phyloP scores from a whole-genome alignment of 2,329 filamentous ascomycete genomes.

The Cordyceps farinosa region DNA sequence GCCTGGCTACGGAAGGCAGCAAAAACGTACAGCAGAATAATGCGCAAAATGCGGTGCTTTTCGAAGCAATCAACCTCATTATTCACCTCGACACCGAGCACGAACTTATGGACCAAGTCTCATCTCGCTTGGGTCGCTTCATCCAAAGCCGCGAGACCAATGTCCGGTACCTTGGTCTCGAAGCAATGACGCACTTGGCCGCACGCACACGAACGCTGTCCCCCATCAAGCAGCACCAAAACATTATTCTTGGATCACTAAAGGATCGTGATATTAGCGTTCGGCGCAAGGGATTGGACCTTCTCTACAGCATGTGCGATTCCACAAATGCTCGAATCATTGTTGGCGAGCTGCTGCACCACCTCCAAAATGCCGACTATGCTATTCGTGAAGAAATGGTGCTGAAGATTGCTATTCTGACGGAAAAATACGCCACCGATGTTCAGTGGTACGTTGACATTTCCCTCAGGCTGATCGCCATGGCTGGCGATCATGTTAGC shows the following conservation, averaged over 20 bases:
- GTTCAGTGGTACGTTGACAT: conserved; percentile 99
- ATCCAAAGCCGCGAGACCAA: conserved; percentile 97
- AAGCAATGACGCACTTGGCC: conserved; percentile 97
- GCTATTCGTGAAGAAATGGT: conserved; percentile 99
- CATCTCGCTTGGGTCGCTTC: conserved; percentile 83
- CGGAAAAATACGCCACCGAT: conserved; percentile 97
- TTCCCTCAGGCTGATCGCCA: conserved; percentile 85
- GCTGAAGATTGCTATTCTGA: conserved; percentile 95
- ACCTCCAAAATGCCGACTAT: conserved; percentile 94
- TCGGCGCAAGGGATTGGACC: conserved; percentile 86
- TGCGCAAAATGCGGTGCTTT: conserved; percentile 94
- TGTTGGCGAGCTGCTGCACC: conserved; percentile 88
- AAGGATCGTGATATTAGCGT: conserved; percentile 97
- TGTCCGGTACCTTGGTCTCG: conserved; percentile 89
- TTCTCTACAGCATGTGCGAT: conserved; percentile 99
- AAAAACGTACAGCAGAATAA: conserved; percentile 99
- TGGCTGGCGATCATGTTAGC: conserved; percentile 97
- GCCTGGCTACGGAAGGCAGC: conserved; percentile 85
- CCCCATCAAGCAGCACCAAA: conserved; percentile 96
- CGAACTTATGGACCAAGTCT: conserved; percentile 93
- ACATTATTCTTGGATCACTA: conserved; percentile 89
- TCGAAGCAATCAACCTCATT: conserved; percentile 97
- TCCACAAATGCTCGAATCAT: conserved; percentile 89
- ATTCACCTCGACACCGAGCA: conserved; percentile 97
- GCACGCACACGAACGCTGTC: conserved; percentile 90